Evolutionary conservation across 371 early-diverging fungal species (phyloP), one percentile per base, ranked within the genome.

Genomic region (Lichtheimia hyalospora): DNA sequence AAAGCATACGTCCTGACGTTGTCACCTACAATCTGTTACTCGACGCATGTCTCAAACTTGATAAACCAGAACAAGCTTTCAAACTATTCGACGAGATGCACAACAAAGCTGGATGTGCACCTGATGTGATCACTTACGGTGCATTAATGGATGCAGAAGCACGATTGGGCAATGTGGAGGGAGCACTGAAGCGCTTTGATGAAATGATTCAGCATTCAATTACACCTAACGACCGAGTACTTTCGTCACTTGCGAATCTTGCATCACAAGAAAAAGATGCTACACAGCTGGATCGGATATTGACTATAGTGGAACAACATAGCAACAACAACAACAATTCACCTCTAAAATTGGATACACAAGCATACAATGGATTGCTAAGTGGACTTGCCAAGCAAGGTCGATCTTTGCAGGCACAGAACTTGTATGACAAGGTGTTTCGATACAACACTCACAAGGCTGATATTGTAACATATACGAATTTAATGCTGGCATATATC

Each of bases 101-200:
- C 16, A n/a, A 48, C 4, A 52, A 49, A 24, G 51, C 28, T 15
- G 68, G 63, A 0, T 25, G 77, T 0, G 7, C 43, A 6, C 88
- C 88, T 0, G 82, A 84, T 44, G 57, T 70, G 0, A 62, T 81
- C 15, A 87, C 88, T 0, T 85, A 75, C 62, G 84, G 81, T 18
- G 83, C 75, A 6, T 52, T 84, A 14, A 78, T 87, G 25, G 67
- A 79, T 39, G 80, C 75, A 1, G 71, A 83, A 48, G 60, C 64
- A 0, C 68, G 52, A 7, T 15, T 43, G 10, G 74, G 74, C 6
- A 71, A 73, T 50, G 16, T 73, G 3, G 71, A 70, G 5, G 63
- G 54, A 2, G 79, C 82, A 1, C 27, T 74, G 1, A 40, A 53
- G 16, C 52, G 77, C 6, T 81, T 77, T 25, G 48, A 74, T 5